These are phyloP conservation scores for Solanum ossicruentum DNA, from an alignment of 257 asterid species.

Conservation along the genomic window DNA sequence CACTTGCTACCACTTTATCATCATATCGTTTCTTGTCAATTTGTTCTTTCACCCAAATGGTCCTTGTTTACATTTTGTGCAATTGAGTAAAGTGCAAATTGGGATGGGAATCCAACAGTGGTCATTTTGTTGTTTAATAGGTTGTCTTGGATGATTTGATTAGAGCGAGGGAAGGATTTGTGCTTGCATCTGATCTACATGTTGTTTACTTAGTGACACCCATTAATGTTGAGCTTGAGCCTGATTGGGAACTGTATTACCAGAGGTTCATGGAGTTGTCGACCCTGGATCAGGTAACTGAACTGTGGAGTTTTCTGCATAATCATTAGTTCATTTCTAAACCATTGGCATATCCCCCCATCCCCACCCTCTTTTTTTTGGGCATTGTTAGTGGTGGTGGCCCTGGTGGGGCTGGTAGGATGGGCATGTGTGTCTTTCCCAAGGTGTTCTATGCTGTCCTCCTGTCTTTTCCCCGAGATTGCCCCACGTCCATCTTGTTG, in stretches of 20 bases:
- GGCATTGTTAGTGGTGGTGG: neutral
- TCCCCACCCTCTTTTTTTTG: neutral
- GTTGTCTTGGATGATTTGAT: constrained; percentile 89
- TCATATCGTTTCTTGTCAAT: neutral
- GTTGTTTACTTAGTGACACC: constrained; percentile 96
- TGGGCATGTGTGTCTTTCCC: neutral
- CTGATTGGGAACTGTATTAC: constrained; percentile 91
- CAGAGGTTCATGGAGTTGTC: constrained; percentile 90
- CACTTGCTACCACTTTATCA: constrained; percentile 7
- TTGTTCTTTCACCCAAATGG: neutral
- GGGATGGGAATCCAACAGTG: neutral
- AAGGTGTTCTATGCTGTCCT: neutral
- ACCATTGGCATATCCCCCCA: neutral
- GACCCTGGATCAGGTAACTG: constrained; percentile 70
- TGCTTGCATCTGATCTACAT: constrained; percentile 95
- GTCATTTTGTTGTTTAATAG: constrained; percentile 22
- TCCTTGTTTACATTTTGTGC: neutral
- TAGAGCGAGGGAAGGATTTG: constrained; percentile 99
- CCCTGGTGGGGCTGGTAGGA: neutral
- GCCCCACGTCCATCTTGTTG: neutral
- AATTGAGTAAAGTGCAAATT: neutral
- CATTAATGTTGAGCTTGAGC: constrained; percentile 89
- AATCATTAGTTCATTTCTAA: neutral
- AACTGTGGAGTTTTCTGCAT: neutral
- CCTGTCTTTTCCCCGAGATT: neutral